Evolutionary conservation across 2,329 filamentous ascomycete genomes (phyloP).

Genomic region (Diaporthe citrichinensis): DNA sequence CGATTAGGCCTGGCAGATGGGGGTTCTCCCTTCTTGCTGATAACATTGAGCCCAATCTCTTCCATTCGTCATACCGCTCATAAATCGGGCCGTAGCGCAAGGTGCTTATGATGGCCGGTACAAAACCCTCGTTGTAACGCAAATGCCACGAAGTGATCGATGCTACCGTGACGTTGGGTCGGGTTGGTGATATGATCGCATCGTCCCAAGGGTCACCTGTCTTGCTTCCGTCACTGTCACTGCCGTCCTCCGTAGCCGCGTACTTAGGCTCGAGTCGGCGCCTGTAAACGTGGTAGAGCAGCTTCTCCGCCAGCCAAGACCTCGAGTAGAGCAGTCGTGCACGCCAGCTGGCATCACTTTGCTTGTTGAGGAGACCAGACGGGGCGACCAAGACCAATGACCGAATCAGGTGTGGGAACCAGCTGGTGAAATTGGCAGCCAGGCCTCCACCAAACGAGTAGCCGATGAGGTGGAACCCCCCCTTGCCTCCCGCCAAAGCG

Average conservation of each 20-base stretch:
- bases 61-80: constrained; percentile 74
- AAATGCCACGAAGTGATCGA: constrained; percentile 80
- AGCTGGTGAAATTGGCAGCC: constrained; percentile 78
- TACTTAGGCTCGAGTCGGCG: constrained; percentile 62
- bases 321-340: constrained; percentile 75
- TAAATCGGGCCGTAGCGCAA: constrained; percentile 80
- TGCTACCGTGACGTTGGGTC: constrained; percentile 69
- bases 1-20: constrained; percentile 53
- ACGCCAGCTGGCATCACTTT: constrained; percentile 53
- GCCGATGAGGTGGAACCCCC: constrained; percentile 77
- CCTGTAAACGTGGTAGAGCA: constrained; percentile 68
- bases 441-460: constrained; percentile 89
- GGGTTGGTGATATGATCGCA: constrained; percentile 65
- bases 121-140: constrained; percentile 74
- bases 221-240: constrained; percentile 55
- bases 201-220: constrained; percentile 58
- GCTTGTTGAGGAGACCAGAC: constrained; percentile 73
- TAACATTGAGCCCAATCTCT: constrained; percentile 65
- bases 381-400: constrained; percentile 84
- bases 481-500: constrained; percentile 24
- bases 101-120: constrained; percentile 78
- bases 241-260: constrained; percentile 53
- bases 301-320: constrained; percentile 70
- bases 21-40: constrained; percentile 51
- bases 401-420: constrained; percentile 78